These are phyloP conservation scores for Tricholoma saponaceum DNA, from an alignment of 768 basidiomycete species.

Conservation along the genomic window DNA sequence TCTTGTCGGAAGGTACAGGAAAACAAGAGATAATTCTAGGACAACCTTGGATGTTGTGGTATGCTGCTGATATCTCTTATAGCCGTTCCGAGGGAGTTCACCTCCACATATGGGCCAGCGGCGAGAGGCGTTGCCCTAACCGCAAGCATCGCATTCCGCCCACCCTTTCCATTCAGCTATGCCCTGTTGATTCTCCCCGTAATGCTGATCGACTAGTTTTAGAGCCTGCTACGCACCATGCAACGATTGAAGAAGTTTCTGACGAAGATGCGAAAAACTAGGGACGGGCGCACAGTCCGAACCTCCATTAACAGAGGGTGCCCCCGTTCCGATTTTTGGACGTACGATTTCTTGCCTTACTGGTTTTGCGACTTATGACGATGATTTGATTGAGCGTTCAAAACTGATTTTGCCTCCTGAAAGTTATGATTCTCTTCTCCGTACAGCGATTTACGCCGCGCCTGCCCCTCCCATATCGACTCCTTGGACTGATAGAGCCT, in stretches of 20 bases:
- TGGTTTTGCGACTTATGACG: too few species aligned
- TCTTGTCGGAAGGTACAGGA: not conserved
- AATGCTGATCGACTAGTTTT: not conserved
- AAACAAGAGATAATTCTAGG: constrained; percentile 18
- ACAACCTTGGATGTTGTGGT: constrained; percentile 22
- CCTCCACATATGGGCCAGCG: constrained; percentile 2
- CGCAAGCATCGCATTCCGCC: not conserved
- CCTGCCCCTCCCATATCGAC: too few species aligned
- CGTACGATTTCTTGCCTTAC: constrained; percentile 4
- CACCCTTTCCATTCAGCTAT: constrained; percentile 8
- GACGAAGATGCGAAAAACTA: constrained; percentile 10
- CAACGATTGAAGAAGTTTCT: not conserved
- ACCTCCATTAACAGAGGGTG: not conserved
- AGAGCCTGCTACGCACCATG: not conserved
- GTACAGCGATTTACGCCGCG: too few species aligned
- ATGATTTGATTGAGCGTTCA: too few species aligned
- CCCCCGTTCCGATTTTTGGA: constrained; percentile 11
- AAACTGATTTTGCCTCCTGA: too few species aligned
- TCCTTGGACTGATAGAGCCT: too few species aligned
- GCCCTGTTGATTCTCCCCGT: not conserved
- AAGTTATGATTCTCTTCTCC: too few species aligned
- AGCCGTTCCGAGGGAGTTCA: constrained; percentile 6
- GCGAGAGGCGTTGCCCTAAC: not conserved
- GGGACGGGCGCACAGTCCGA: constrained; percentile 1
- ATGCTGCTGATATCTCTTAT: constrained; percentile 10